Conservation (phyloP, 1,139 yeast genomes). For the Candida sojae region DNA sequence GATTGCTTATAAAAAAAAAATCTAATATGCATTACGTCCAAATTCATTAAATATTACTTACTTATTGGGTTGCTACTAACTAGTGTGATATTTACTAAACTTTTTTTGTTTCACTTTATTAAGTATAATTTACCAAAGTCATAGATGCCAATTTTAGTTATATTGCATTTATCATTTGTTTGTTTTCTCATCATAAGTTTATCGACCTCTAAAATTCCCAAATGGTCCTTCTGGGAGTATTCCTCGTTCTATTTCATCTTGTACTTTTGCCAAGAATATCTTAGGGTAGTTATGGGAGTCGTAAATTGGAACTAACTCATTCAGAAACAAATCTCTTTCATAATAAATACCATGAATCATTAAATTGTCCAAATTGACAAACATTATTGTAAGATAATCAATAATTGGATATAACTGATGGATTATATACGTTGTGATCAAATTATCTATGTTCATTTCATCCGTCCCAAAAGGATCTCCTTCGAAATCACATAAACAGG, state of each 20-base stretch:
- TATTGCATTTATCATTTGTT: background rate
- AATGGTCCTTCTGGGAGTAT: conserved; percentile 19
- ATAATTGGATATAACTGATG: conserved; percentile 39
- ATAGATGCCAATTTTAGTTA: background rate
- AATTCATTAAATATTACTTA: background rate
- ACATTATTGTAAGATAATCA: conserved; percentile 25
- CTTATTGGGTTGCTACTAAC: background rate
- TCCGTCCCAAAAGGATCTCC: conserved; percentile 26
- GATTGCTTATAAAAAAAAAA: background rate
- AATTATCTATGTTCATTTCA: conserved; percentile 30
- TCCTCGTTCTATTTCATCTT: conserved; percentile 13
- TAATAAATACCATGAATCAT: conserved; percentile 44
- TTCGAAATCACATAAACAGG: conserved; percentile 27
- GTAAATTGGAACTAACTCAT: conserved; percentile 26
- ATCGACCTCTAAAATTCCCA: conserved; percentile 20
- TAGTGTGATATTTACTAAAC: background rate
- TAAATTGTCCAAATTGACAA: conserved; percentile 27
- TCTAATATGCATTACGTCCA: conserved; percentile 2
- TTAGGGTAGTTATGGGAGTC: conserved; percentile 32
- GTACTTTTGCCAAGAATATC: conserved; percentile 15
- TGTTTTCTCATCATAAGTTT: background rate
- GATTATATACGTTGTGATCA: conserved; percentile 37
- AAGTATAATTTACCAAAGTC: background rate
- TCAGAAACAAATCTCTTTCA: conserved; percentile 16
- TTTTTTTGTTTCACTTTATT: background rate